These are phyloP conservation scores for Thamnidium elegans DNA, from an alignment of 192 early-diverging fungal genomes.

Conservation along the genomic window DNA sequence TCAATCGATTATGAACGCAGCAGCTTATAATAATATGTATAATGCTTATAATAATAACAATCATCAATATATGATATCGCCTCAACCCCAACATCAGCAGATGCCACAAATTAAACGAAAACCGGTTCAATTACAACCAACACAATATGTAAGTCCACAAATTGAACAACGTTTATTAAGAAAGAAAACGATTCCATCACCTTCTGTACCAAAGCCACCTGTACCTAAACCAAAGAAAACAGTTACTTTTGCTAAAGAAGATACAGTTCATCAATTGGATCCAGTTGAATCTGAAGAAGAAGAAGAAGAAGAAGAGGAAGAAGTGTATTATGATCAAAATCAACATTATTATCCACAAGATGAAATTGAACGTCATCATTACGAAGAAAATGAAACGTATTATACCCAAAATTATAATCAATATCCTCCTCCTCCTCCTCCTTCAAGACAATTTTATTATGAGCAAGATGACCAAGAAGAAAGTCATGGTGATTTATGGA, in stretches of 20 bases:
- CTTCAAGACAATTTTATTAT: no score
- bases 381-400: not conserved
- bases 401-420: no score
- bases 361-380: not conserved
- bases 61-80: not conserved
- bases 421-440: no score
- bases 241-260: no score
- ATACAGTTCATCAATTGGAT: not conserved
- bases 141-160: not conserved
- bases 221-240: no score
- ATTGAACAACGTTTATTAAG: not conserved
- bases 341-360: not conserved
- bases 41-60: not conserved
- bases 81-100: not conserved
- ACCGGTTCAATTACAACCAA: not conserved
- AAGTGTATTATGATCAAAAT: not conserved
- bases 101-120: not conserved
- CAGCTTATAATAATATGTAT: not conserved
- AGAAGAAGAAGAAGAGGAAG: not conserved
- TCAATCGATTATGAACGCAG: not conserved
- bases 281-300: not conserved
- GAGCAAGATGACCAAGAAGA: no score
- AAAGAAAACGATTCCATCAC: not conserved
- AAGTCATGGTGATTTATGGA: no score
- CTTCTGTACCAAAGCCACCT: no score